Evolutionary conservation across 352 stramenopile species (phyloP), one percentile per base, ranked within the genome.

Genomic region (Globisporangium cylindrosporum): DNA sequence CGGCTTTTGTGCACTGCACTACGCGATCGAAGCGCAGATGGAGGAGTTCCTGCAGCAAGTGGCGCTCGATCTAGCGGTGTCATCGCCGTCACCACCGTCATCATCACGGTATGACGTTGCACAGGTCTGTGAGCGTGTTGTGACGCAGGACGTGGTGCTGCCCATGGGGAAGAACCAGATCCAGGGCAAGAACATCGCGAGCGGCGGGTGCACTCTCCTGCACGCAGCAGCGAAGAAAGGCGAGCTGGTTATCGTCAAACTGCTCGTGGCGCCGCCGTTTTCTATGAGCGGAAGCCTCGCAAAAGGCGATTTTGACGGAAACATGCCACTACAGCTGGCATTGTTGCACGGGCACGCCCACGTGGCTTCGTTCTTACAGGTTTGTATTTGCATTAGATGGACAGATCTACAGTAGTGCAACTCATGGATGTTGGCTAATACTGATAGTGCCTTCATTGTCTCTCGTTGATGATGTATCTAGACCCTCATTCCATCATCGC

Each of bases 11-110:
- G 74, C 84, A 36, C 58, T 94, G 14, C 86, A 94, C 49, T 94
- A 94, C 70, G 86, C 86, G 1, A 72, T 90, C 32, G 88, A 95
- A 48, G 83, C 84, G 4, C 84, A 91, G 65, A 91, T 93, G 84
- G 29, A 49, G 0, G 65, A 66, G 36, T 89, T 93, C 20, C 8
- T 91, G 27, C 74, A 82, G 9, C 84, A 74, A 51, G 67, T 67
- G 12, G 61, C 75, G 5, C 49, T 77, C 3, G 69, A 64, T 15
- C 70, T 78, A 15, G 51, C 68, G 15, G 69, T 1, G n/a, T 9
- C 12, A 5, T 22, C 36, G 15, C 27, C 57, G 15, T 6, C 38
- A 34, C 29, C 29, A 15, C 1, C 18, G n/a, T 43, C 55, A 20
- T 32, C 32, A 36, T n/a, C 29, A 14, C 20, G 6, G 10, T 27